Conservation (phyloP, 2,329 filamentous ascomycete species). For the Dothiorella sarmentorum region DNA sequence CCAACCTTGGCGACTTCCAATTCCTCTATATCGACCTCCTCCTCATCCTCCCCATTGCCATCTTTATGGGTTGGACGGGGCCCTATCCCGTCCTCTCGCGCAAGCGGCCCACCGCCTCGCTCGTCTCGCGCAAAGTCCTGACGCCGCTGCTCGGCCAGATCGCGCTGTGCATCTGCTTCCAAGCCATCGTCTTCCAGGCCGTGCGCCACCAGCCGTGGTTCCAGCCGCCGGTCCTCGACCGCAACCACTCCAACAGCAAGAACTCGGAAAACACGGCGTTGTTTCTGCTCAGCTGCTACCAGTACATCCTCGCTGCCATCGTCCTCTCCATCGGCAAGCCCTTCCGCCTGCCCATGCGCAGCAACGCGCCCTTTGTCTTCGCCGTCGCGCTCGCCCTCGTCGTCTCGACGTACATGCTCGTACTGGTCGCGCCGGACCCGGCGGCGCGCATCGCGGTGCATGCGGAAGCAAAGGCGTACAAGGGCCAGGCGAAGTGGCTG, state of each 20-base stretch:
- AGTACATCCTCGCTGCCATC: constrained; percentile 88
- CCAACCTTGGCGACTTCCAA: constrained; percentile 95
- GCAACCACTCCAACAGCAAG: constrained; percentile 75
- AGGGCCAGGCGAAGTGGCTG: constrained; percentile 56
- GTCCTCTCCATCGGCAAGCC: constrained; percentile 89
- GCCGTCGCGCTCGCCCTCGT: constrained; percentile 68
- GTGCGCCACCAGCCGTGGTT: constrained; percentile 83
- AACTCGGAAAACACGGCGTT: constrained; percentile 93
- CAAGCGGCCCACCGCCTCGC: constrained; percentile 85
- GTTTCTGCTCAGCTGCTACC: constrained; percentile 87
- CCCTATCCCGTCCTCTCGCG: constrained; percentile 72
- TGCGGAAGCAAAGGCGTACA: neutral
- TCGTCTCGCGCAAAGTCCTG: constrained; percentile 89
- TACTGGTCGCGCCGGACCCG: constrained; percentile 52
- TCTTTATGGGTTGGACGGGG: constrained; percentile 98
- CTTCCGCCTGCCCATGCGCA: constrained; percentile 74
- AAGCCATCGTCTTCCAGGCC: constrained; percentile 68
- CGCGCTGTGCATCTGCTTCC: constrained; percentile 70
- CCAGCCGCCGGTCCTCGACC: constrained; percentile 72
- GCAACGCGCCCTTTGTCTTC: constrained; percentile 53
- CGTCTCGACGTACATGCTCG: constrained; percentile 75
- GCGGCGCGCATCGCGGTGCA: neutral
- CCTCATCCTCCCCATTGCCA: constrained; percentile 90
- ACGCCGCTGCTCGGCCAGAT: constrained; percentile 89
- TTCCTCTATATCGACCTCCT: constrained; percentile 93